Base-by-base conservation (phyloP, 1,284 basidiomycete genomes). In the Irpex sp. region DNA sequence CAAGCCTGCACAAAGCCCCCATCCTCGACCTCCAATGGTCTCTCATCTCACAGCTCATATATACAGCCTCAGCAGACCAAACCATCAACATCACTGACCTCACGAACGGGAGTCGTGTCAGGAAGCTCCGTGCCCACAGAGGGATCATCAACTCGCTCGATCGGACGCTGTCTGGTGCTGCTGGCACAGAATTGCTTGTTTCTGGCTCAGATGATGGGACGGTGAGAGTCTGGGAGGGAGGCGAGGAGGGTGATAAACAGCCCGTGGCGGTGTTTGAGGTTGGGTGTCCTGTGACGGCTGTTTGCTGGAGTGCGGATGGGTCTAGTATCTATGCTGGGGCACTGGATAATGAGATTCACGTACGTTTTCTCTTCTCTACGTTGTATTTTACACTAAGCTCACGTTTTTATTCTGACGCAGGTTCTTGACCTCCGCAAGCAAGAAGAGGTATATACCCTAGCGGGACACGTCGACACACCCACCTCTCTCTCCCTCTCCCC, bases 331-430 rank as follows among this genome's bases (percentile, higher is more conserved):
- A 93, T 69, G 86, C 93, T n/a, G 94, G 90, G 7, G 94, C 92
- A 5, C 76, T 98, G 69, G 96, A 97, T 76, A 98, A 98, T 69
- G 93, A 94, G 74, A 89, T 97, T 66, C 94, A 97, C 74, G 95
- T 95, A 73, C 67, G 90, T 81, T 11, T 36, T 17, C 21, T 37
- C 62, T 56, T 56, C 21, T 54, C 11, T 13, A 11, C 2, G 4
- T 13, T n/a, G 36, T n/a, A 13, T 9, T 7, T 17, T 56, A 5
- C 15, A 37, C 26, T 21, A 48, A 7, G 2, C 40, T 47, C 13
- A 15, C n/a, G 5, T 6, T n/a, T 13, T n/a, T 9, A 3, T 57
- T 11, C 64, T 59, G 54, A 5, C 59, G 51, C 64, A 94, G 92
- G 87, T 94, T 26, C 95, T 92, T 73, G 94, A 97, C 76, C 78